phyloP scores from a whole-genome alignment of 306 rosid species.

The Urtica urens region DNA sequence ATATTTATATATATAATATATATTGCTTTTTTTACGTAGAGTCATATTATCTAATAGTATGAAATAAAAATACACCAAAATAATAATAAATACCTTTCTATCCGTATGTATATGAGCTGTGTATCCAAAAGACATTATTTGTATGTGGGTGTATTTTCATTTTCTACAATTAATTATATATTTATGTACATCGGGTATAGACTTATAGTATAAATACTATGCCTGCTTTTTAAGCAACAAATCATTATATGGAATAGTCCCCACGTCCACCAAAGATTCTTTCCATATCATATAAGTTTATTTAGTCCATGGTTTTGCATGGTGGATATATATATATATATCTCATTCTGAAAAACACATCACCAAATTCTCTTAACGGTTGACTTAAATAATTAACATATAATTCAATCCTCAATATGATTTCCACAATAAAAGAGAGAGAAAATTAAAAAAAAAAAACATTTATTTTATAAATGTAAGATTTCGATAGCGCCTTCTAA shows the following conservation, averaged over 20 bases:
- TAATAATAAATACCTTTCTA: background rate
- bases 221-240: constrained; percentile 24
- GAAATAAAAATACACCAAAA: background rate
- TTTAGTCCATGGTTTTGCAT: constrained; percentile 6
- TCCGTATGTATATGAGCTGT: constrained; percentile 9
- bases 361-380: constrained; percentile 19
- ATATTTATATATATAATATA: too few species aligned
- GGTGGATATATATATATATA: too few species aligned
- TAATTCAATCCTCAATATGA: background rate
- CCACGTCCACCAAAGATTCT: constrained; percentile 28
- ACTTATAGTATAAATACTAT: background rate
- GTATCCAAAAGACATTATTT: constrained; percentile 7
- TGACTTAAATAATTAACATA: constrained; percentile 9
- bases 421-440: too few species aligned
- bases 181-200: background rate
- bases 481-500: background rate
- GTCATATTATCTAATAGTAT: too few species aligned
- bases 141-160: background rate
- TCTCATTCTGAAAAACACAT: background rate
- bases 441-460: background rate
- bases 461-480: background rate
- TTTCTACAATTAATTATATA: background rate
- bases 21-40: too few species aligned
- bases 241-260: constrained; percentile 12
- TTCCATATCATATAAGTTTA: background rate